Conservation (phyloP, 1,284 basidiomycete genomes). For the Spongispora temasekensis region DNA sequence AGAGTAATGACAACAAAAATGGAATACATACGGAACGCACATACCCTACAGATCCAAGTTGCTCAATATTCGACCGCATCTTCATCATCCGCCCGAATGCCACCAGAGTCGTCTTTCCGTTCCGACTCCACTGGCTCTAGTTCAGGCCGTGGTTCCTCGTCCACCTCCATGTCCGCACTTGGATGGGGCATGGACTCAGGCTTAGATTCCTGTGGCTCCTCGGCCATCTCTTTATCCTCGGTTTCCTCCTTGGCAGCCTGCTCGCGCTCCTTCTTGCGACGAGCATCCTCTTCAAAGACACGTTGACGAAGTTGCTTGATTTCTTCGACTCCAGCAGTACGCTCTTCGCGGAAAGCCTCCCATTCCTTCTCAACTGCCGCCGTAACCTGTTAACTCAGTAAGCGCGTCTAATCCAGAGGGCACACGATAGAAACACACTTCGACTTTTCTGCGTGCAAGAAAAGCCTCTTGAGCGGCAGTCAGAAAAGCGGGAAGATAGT, state of each 20-base stretch:
- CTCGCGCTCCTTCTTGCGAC: constrained; percentile 49
- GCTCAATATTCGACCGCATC: constrained; percentile 60
- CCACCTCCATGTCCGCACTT: constrained; percentile 48
- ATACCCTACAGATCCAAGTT: constrained; percentile 23
- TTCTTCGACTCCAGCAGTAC: constrained; percentile 58
- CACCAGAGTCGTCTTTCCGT: constrained; percentile 43
- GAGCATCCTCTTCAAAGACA: constrained; percentile 58
- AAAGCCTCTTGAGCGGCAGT: constrained; percentile 72
- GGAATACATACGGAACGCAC: constrained; percentile 29
- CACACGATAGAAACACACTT: constrained; percentile 42
- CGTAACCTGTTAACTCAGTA: constrained; percentile 45
- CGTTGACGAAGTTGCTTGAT: constrained; percentile 60
- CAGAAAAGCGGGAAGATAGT: constrained; percentile 71
- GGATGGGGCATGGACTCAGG: constrained; percentile 23
- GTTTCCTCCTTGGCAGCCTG: constrained; percentile 40
- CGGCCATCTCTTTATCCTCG: constrained; percentile 31
- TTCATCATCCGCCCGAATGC: constrained; percentile 53
- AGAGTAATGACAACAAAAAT: constrained; percentile 17
- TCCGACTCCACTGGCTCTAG: constrained; percentile 40
- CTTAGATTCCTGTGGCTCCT: constrained; percentile 19
- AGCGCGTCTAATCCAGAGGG: too few species aligned
- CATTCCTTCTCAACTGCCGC: constrained; percentile 71
- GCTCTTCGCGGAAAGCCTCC: constrained; percentile 60
- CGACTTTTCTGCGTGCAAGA: constrained; percentile 57
- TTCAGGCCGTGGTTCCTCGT: constrained; percentile 38